These are phyloP conservation scores for Hawksworthiomyces lignivorus DNA, from an alignment of 2,329 filamentous ascomycete genomes.

Conservation along the genomic window DNA sequence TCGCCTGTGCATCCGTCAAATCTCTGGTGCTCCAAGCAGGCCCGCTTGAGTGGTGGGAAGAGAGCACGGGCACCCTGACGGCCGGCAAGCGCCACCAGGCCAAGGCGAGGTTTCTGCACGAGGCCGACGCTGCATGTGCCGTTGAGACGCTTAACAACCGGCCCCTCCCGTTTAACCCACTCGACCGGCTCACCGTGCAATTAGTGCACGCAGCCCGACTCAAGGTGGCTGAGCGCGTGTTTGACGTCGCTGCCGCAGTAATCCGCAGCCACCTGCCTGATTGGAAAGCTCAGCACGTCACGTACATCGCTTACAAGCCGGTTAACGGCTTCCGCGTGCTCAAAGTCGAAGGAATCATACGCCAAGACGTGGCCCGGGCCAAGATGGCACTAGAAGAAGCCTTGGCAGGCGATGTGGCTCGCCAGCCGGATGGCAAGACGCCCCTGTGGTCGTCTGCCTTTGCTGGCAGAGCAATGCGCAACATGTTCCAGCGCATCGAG, in stretches of 20 bases:
- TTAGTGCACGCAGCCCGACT: constrained; percentile 30
- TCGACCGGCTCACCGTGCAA: constrained; percentile 28
- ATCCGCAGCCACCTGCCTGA: too few species aligned
- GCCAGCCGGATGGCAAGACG: constrained; percentile 14
- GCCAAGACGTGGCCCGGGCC: constrained; percentile 23
- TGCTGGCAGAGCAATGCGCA: constrained; percentile 17
- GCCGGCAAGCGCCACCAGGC: too few species aligned
- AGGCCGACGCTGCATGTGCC: too few species aligned
- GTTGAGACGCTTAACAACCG: too few species aligned
- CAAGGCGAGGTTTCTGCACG: too few species aligned
- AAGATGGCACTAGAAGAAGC: constrained; percentile 25
- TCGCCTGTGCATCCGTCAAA: too few species aligned
- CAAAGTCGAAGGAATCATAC: constrained; percentile 29
- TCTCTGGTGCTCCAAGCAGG: too few species aligned
- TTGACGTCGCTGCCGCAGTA: constrained; percentile 18
- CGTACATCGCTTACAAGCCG: too few species aligned
- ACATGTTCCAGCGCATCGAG: constrained; percentile 17
- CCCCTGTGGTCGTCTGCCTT: too few species aligned
- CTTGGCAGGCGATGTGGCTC: constrained; percentile 23
- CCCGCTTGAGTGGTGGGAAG: constrained; percentile 29
- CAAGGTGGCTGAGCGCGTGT: constrained; percentile 28
- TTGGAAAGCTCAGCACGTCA: too few species aligned
- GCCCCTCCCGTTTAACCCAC: constrained; percentile 22
- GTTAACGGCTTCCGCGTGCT: constrained; percentile 24
- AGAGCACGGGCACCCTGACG: too few species aligned